Percentiles rank a stretch among this genome's conserved stretches.
phyloP scores from a whole-genome alignment of 2,329 filamentous ascomycete genomes.

The Paraphaeosphaeria minitans region DNA sequence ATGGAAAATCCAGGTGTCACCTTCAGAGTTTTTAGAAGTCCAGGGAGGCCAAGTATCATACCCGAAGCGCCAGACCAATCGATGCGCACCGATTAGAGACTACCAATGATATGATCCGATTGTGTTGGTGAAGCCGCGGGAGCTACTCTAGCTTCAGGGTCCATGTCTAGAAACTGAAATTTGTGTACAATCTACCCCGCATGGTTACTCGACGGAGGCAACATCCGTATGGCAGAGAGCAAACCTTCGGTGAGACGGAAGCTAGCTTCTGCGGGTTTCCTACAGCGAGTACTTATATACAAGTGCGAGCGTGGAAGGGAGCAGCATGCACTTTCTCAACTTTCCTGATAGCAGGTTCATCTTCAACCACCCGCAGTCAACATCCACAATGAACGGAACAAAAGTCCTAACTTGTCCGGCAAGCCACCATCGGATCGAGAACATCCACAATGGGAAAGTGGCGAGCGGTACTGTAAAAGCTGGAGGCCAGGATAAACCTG shows the following conservation, averaged over 20 bases:
- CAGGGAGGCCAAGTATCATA: no score
- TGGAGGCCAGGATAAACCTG: conserved; percentile 30
- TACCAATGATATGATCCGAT: background rate
- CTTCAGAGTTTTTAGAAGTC: no score
- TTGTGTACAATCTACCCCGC: conserved; percentile 11
- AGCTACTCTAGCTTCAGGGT: conserved; percentile 8
- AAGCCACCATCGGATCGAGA: conserved; percentile 29
- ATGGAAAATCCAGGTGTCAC: no score
- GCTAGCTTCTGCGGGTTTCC: conserved; percentile 4
- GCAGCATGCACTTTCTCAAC: no score
- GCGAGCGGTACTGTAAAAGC: conserved; percentile 31
- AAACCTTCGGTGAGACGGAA: background rate
- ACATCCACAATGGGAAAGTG: conserved; percentile 35
- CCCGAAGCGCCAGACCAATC: background rate
- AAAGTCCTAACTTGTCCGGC: conserved; percentile 26
- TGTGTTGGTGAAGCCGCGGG: background rate
- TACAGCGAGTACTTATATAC: background rate
- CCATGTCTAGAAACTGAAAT: conserved; percentile 9
- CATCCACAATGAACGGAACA: conserved; percentile 19
- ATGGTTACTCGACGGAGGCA: background rate
- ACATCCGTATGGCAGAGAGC: background rate
- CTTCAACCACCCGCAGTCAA: background rate
- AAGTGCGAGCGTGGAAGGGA: background rate
- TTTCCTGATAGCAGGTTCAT: no score
- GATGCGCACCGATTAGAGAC: background rate